phyloP scores from a whole-genome alignment of 1,139 yeast genomes.

The Yamadazyma sp. region DNA sequence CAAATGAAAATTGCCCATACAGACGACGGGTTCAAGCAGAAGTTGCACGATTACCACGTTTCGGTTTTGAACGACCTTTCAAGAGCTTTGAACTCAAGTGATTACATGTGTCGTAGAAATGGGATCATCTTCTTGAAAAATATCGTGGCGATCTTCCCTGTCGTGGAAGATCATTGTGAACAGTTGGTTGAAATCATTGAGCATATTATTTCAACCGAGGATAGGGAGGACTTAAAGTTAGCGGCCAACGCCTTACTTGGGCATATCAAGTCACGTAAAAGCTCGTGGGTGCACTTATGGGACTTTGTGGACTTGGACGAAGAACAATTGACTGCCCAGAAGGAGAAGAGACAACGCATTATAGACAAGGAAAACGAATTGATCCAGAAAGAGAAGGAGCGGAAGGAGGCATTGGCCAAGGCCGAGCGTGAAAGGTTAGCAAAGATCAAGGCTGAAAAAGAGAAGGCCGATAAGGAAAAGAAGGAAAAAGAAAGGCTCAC shows the following conservation, averaged over 20 bases:
- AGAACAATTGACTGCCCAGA: slow-evolving; percentile 25
- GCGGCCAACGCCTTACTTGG: slow-evolving; percentile 80
- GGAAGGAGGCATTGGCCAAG: slow-evolving; percentile 23
- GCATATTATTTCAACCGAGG: slow-evolving; percentile 51
- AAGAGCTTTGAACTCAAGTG: slow-evolving; percentile 51
- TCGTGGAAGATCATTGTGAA: slow-evolving; percentile 68
- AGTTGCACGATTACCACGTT: slow-evolving; percentile 58
- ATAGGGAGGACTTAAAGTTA: slow-evolving; percentile 77
- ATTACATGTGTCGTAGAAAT: slow-evolving; percentile 81
- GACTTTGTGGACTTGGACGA: slow-evolving; percentile 53
- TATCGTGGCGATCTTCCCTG: slow-evolving; percentile 65
- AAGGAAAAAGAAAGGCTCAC: slow-evolving; percentile 17
- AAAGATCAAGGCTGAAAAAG: slow-evolving; percentile 19
- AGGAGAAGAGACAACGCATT: slow-evolving; percentile 22
- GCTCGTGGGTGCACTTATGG: slow-evolving; percentile 57
- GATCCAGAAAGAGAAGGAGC: slow-evolving; percentile 16
- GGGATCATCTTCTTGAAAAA: slow-evolving; percentile 77
- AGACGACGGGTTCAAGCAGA: slow-evolving; percentile 40
- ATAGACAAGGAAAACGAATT: slow-evolving; percentile 15
- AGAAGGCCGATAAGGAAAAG: slow-evolving; percentile 6
- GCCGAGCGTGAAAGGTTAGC: slow-evolving; percentile 19
- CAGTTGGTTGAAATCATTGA: slow-evolving; percentile 49
- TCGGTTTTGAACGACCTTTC: slow-evolving; percentile 47
- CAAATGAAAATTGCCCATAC: slow-evolving; percentile 17
- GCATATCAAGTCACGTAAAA: slow-evolving; percentile 60